phyloP scores from a whole-genome alignment of 129 eudicot genomes.

The Pulicaria dysenterica region DNA sequence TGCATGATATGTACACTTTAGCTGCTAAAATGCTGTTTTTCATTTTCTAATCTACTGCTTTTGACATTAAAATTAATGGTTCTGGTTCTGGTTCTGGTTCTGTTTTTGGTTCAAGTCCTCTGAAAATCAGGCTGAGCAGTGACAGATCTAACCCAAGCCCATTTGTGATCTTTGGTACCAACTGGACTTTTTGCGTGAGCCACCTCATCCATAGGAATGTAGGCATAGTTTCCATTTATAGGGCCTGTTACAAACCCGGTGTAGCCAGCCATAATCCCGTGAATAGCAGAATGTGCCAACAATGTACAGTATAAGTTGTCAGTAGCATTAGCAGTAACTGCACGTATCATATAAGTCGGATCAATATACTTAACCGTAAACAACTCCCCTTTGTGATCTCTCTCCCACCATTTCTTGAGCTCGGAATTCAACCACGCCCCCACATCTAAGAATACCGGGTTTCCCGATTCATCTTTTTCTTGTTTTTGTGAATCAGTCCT shows the following conservation, averaged over 20 bases:
- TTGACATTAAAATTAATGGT: slow-evolving; percentile 10
- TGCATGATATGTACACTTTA: slow-evolving; percentile 19
- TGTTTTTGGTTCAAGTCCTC: slow-evolving; percentile 16
- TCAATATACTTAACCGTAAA: slow-evolving; percentile 73
- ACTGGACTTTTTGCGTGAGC: slow-evolving; percentile 59
- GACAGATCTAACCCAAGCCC: slow-evolving; percentile 85
- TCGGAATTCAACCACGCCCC: slow-evolving; percentile 77
- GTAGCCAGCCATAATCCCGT: slow-evolving; percentile 85
- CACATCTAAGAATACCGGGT: slow-evolving; percentile 67
- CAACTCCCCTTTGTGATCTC: slow-evolving; percentile 61
- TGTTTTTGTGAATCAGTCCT: slow-evolving; percentile 42
- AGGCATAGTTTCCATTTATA: slow-evolving; percentile 72
- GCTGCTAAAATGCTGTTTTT: slow-evolving; percentile 2
- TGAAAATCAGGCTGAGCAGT: slow-evolving; percentile 76
- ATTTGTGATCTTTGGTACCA: slow-evolving; percentile 60
- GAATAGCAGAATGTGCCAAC: slow-evolving; percentile 75
- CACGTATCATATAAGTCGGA: slow-evolving; percentile 82
- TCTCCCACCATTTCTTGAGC: slow-evolving; percentile 74
- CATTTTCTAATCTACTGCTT: slow-evolving; percentile 9
- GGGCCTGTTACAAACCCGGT: slow-evolving; percentile 81
- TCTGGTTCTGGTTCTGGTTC: not conserved
- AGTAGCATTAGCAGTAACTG: slow-evolving; percentile 78
- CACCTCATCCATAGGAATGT: slow-evolving; percentile 77
- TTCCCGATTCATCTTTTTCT: slow-evolving; percentile 74
- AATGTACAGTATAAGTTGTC: slow-evolving; percentile 80